phyloP scores from a whole-genome alignment of 78 protist species.

The Bodo saltans region DNA sequence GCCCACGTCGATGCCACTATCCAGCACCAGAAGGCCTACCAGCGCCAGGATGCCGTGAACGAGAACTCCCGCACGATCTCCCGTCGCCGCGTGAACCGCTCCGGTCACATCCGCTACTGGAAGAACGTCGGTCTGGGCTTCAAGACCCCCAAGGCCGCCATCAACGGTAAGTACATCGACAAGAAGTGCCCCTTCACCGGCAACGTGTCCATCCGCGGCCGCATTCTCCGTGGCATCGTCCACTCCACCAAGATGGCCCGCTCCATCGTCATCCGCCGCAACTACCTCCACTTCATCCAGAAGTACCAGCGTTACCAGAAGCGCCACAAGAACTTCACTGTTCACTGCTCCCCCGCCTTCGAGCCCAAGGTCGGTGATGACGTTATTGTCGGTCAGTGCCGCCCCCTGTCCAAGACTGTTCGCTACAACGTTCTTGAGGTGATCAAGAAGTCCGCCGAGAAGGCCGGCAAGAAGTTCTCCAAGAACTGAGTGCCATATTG shows the following conservation, averaged over 20 bases:
- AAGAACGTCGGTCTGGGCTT: conserved; percentile 96
- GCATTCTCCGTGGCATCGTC: conserved; percentile 89
- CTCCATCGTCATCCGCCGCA: conserved; percentile 89
- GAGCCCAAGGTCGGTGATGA: conserved; percentile 56
- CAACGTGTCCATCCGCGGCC: conserved; percentile 96
- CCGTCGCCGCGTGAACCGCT: conserved; percentile 23
- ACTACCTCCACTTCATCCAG: conserved; percentile 90
- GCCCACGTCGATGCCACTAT: neutral
- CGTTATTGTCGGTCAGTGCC: conserved; percentile 51
- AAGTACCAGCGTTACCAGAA: conserved; percentile 99
- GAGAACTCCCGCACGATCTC: conserved; percentile 17
- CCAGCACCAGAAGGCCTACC: conserved; percentile 91
- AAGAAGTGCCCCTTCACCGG: conserved; percentile 99
- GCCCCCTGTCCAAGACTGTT: conserved; percentile 97
- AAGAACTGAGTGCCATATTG: conserved; percentile 9
- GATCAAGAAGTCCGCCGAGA: conserved; percentile 3
- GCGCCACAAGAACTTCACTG: conserved; percentile 97
- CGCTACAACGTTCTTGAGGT: conserved; percentile 94
- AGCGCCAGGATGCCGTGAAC: conserved; percentile 81
- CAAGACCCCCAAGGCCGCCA: conserved; percentile 93
- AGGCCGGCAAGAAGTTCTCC: conserved; percentile 8
- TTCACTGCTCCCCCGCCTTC: conserved; percentile 96
- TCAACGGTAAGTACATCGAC: conserved; percentile 93
- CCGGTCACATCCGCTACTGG: conserved; percentile 65
- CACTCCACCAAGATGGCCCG: conserved; percentile 59